Evolutionary conservation across 345 rosid genomes (phyloP).

Genomic region (Rubroshorea leprosula): DNA sequence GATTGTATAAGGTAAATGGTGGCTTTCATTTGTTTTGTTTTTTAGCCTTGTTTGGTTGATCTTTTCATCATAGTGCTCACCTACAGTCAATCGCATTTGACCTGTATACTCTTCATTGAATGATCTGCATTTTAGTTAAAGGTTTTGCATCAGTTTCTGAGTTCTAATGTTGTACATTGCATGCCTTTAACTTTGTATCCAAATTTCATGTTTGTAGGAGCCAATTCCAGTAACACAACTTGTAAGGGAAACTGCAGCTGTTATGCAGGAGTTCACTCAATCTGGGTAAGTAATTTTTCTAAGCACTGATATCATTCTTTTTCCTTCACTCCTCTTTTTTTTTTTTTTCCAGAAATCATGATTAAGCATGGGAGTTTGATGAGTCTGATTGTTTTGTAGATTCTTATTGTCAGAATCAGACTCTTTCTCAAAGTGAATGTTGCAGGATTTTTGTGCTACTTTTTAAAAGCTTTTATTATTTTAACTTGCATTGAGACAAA

Average conservation of each 20-base stretch:
- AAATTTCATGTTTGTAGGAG: constrained; percentile 45
- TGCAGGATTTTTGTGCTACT: no score
- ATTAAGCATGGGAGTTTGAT: not conserved
- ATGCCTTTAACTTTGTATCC: constrained; percentile 9
- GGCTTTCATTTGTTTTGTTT: not conserved
- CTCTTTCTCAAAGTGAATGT: no score
- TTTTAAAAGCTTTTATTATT: no score
- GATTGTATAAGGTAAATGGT: constrained; percentile 57
- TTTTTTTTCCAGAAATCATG: no score
- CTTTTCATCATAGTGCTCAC: no score
- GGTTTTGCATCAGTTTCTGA: not conserved
- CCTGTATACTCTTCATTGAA: no score
- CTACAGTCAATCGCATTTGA: no score
- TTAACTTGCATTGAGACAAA: no score
- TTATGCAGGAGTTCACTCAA: constrained; percentile 97
- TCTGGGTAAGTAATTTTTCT: constrained; percentile 55
- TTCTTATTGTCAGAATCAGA: no score
- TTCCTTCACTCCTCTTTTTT: no score
- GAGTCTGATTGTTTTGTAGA: no score
- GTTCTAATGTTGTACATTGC: constrained; percentile 1
- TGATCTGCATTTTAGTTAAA: not conserved
- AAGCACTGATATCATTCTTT: not conserved
- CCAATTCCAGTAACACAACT: constrained; percentile 98
- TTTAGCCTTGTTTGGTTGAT: no score
- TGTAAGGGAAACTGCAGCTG: constrained; percentile 96